Evolutionary conservation across 2,329 filamentous ascomycete species (phyloP), one percentile per base, ranked within the genome.

Genomic region (Arthrobotrys megalospora): DNA sequence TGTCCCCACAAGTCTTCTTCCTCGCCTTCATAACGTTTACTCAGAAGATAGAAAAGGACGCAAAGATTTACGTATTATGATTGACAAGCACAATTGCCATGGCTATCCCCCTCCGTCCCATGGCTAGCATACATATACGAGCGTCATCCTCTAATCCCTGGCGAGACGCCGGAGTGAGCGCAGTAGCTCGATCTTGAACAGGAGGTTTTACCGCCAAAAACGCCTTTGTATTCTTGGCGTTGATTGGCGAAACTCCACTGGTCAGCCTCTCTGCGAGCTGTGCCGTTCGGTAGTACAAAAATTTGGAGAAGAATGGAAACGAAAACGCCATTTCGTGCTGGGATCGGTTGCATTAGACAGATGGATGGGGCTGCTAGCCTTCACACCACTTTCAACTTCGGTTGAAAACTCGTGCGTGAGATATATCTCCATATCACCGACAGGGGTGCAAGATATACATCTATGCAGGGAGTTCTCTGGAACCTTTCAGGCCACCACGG

Each of bases 191-290:
- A 48, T 38, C 53, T 47, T 53, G 45, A 69, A 64, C 19, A 28
- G 41, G 71, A 63, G 36, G 50, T 11, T 76, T 76, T 76, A 64
- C 53, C 70, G 70, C 71, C 71, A 63, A 52, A 45, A 70, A 62
- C 53, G 38, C 38, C 41, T 53, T 12, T 14, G 10, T 1, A 5
- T 62, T 11, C 64, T 68, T 62, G 53, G 53, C 45, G 11, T 19
- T 58, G 1, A 32, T 67, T 75, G 70, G 70, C 70, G 52, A 60
- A 62, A 36, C 36, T 34, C 21, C 41, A 32, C 41, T 2, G 41
- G 43, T 41, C 41, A 53, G 21, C 10, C 12, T 65, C 36, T 48
- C 45, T 48, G 38, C 11, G 24, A 38, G 41, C 16, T 48, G 53
- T 68, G 71, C 53, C 71, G 67, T 52, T 34, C 14, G 28, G 67